These are phyloP conservation scores for Periconia macrospinosa DNA, from an alignment of 2,329 filamentous ascomycete species.

Conservation along the genomic window DNA sequence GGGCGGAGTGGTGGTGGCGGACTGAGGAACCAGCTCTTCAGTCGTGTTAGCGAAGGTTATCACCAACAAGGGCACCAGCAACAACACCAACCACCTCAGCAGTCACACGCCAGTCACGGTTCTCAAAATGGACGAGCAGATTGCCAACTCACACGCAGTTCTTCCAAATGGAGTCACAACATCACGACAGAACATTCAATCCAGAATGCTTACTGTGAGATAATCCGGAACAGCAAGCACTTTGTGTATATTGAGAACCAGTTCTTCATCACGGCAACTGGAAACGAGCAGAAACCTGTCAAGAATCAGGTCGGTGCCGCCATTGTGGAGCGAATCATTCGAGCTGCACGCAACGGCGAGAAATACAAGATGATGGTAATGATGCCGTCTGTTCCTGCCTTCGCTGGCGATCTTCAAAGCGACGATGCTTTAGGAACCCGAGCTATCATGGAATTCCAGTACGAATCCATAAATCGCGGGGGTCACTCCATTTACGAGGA, in stretches of 20 bases:
- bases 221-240: conserved; percentile 69
- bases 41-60: conserved; percentile 26
- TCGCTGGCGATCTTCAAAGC: conserved; percentile 75
- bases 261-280: conserved; percentile 86
- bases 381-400: conserved; percentile 80
- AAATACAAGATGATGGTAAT: conserved; percentile 75
- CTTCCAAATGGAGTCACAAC: conserved; percentile 63
- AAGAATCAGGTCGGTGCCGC: conserved; percentile 77
- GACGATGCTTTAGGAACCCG: conserved; percentile 75
- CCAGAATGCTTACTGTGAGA: conserved; percentile 77
- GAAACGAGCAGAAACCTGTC: conserved; percentile 70
- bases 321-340: conserved; percentile 75
- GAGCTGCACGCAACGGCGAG: conserved; percentile 66
- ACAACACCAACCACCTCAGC: conserved; percentile 9
- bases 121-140: conserved; percentile 31
- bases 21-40: conserved; percentile 33
- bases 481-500: conserved; percentile 77
- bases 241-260: conserved; percentile 83
- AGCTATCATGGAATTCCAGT: conserved; percentile 88
- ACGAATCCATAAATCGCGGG: conserved; percentile 75
- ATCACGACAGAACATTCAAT: conserved; percentile 69
- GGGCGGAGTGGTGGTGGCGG: conserved; percentile 23
- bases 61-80: conserved; percentile 20
- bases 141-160: conserved; percentile 44
- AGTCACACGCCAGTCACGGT: conserved; percentile 35